Evolutionary conservation across 176 grass and related monocot genomes (phyloP), one percentile per base, ranked within the genome.

Genomic region (Carex kokanica): DNA sequence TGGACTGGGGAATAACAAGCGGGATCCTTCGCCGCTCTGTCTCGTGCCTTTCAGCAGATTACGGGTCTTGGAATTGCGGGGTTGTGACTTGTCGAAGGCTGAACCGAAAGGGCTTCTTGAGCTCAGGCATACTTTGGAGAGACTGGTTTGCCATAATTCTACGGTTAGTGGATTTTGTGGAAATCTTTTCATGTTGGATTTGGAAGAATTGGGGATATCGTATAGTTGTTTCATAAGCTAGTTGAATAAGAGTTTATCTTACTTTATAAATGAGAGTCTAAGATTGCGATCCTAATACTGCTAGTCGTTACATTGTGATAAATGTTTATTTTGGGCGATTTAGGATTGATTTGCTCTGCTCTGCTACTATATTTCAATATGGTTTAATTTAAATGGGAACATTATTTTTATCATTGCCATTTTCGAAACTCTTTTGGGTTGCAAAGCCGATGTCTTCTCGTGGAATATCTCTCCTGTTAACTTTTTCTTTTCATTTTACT

Each of bases 101-200:
- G 83, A 85, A 8, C 90, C 91, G 17, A 91, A 88, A 85, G 96
- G 96, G 0, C 51, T 99, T 70, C 89, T 95, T 74, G 96, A 90
- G 31, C 96, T 99, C 60, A 89, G 93, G 5, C 86, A 93, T 88
- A 92, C 93, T 54, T 90, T 99, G 41, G 93, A 99, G 86, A 93
- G 78, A 59, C 80, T 99, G 47, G 57, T 93, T 70, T 95, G 96
- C 62, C 88, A 90, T 82, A 89, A 95, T 88, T 99, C 93, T 41
- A 99, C 91, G 83, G 96, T 99, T 83, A 87, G 84, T 70, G 60
- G 17, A 61, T 56, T 59, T 29, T 73, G 7, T 43, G 18, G 7
- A 70, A 63, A 17, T 7, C 15, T 25, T 5, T 87, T 75, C 21
- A 15, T 83, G 21, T 51, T 16, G 6, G 13, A 74, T 60, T 63